These are phyloP conservation scores for Blastocystis sp. DNA, from an alignment of 352 stramenopile species.

Conservation along the genomic window DNA sequence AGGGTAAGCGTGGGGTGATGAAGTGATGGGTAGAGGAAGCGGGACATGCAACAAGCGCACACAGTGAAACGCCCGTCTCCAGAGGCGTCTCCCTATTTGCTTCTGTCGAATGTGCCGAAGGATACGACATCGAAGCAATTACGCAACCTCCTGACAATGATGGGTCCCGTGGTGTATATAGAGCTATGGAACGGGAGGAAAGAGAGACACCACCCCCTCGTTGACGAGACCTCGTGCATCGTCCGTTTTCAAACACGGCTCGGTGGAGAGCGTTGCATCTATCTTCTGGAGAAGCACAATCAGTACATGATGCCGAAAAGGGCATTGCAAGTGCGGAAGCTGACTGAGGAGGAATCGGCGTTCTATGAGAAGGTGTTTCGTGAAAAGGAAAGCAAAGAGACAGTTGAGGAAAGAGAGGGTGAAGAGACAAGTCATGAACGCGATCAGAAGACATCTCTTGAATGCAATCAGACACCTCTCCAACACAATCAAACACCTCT, in stretches of 20 bases:
- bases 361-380: neutral
- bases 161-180: neutral
- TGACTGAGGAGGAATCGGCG: neutral
- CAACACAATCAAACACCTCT: no score
- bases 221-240: neutral
- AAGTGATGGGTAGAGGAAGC: neutral
- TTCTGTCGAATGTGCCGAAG: neutral
- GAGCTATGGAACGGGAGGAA: constrained; percentile 8
- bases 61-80: neutral
- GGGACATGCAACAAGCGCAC: neutral
- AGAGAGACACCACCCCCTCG: neutral
- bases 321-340: neutral
- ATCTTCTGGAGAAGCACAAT: neutral
- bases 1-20: neutral
- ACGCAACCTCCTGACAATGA: neutral
- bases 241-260: constrained; percentile 7
- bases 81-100: neutral
- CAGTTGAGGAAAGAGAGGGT: neutral
- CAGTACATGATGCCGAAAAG: neutral
- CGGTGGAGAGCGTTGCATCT: neutral
- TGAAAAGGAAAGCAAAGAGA: neutral
- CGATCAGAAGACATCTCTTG: neutral
- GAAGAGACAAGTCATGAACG: neutral
- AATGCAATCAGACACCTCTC: no score
- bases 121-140: constrained; percentile 6